Evolutionary conservation across 768 basidiomycete genomes (phyloP).

Genomic region (Termitomyces sp.): DNA sequence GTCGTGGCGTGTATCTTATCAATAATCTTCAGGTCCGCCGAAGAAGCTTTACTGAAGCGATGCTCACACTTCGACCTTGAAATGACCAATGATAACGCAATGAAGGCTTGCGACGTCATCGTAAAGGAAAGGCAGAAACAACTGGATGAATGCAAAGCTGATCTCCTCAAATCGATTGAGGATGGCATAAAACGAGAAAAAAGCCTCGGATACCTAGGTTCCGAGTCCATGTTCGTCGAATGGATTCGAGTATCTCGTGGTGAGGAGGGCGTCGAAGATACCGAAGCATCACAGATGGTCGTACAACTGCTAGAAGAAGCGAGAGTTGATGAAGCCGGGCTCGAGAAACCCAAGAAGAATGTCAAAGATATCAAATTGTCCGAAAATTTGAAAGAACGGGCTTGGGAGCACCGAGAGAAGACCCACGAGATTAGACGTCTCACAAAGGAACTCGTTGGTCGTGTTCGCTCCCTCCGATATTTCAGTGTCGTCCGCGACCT

Average conservation of each 20-base stretch:
- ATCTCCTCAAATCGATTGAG: slow-evolving; percentile 62
- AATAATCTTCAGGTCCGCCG: slow-evolving; percentile 56
- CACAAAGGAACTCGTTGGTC: slow-evolving; percentile 84
- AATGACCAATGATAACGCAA: slow-evolving; percentile 65
- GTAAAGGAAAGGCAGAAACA: slow-evolving; percentile 78
- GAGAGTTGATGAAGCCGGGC: slow-evolving; percentile 30
- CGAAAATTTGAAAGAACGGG: slow-evolving; percentile 52
- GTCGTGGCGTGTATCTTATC: background rate
- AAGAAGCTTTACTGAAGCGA: slow-evolving; percentile 90
- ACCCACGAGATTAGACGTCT: slow-evolving; percentile 82
- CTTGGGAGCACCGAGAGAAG: slow-evolving; percentile 83
- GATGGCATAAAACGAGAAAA: slow-evolving; percentile 67
- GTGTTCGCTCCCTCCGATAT: slow-evolving; percentile 86
- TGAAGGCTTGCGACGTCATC: slow-evolving; percentile 91
- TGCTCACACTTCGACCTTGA: slow-evolving; percentile 94
- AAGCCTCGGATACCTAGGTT: slow-evolving; percentile 51
- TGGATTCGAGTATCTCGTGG: slow-evolving; percentile 65
- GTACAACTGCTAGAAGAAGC: slow-evolving; percentile 57
- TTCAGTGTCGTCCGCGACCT: slow-evolving; percentile 89
- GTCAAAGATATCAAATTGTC: slow-evolving; percentile 53
- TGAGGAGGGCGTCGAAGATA: slow-evolving; percentile 67
- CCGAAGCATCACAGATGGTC: slow-evolving; percentile 65
- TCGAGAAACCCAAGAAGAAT: slow-evolving; percentile 42
- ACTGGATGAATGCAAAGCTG: slow-evolving; percentile 70
- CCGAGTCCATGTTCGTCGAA: slow-evolving; percentile 78